Conservation (phyloP, 257 asterid genomes). For the Petrea volubilis region DNA sequence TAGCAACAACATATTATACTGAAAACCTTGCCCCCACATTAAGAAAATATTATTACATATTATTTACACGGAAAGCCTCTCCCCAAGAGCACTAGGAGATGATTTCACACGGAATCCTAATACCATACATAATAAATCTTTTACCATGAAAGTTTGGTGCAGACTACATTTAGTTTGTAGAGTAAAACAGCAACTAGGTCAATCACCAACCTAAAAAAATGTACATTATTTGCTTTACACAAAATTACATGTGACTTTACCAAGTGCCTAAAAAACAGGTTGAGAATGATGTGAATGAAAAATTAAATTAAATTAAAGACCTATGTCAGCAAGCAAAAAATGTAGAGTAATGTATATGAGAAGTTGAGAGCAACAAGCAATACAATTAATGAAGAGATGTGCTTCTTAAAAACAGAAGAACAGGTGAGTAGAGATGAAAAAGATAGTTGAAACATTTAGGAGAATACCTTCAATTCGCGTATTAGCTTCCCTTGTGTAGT, state of each 20-base stretch:
- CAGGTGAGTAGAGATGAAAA: not conserved
- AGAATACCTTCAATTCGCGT: constrained; percentile 78
- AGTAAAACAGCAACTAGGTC: constrained; percentile 10
- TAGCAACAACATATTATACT: constrained; percentile 4
- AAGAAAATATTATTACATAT: constrained; percentile 5
- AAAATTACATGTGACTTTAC: not conserved
- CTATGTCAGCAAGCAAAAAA: not conserved
- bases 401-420: not conserved
- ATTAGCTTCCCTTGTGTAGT: constrained; percentile 85
- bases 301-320: not conserved
- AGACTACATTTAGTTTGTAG: not conserved
- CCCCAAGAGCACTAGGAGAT: not conserved
- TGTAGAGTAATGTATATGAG: not conserved
- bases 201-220: not conserved
- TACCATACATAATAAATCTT: not conserved
- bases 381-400: constrained; percentile 2
- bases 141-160: not conserved
- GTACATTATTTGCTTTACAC: not conserved
- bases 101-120: not conserved
- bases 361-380: not conserved
- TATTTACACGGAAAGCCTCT: not conserved
- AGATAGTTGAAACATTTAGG: not conserved
- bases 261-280: not conserved
- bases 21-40: not conserved
- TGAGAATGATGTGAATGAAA: not conserved